These are phyloP conservation scores for Crucibulum laeve DNA, from an alignment of 768 basidiomycete genomes.

Conservation along the genomic window DNA sequence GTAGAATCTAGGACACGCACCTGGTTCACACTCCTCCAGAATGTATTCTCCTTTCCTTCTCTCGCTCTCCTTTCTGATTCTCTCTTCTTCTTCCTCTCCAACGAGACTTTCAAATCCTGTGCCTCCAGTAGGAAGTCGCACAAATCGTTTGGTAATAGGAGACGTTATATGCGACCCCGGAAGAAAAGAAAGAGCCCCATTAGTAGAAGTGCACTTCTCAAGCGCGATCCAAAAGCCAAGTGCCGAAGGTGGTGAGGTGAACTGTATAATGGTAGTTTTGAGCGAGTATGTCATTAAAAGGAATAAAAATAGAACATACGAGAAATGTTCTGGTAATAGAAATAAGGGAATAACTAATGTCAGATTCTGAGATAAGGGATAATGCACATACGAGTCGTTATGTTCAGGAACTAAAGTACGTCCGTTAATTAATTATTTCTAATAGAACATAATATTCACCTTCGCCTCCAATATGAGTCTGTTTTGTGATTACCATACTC, in stretches of 20 bases:
- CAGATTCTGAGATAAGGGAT: slow-evolving; percentile 2
- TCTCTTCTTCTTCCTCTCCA: slow-evolving; percentile 14
- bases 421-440: neutral
- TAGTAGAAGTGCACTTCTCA: slow-evolving; percentile 77
- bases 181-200: slow-evolving; percentile 85
- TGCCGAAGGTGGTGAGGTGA: slow-evolving; percentile 87
- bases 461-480: slow-evolving; percentile 88
- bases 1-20: neutral
- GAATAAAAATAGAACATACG: slow-evolving; percentile 30
- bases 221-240: slow-evolving; percentile 97
- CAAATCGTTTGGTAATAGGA: slow-evolving; percentile 79
- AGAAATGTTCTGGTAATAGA: slow-evolving; percentile 67
- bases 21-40: slow-evolving; percentile 1
- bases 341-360: neutral
- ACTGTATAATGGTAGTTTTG: slow-evolving; percentile 39
- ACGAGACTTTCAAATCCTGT: slow-evolving; percentile 68
- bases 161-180: slow-evolving; percentile 84
- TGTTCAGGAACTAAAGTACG: slow-evolving; percentile 71
- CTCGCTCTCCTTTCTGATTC: slow-evolving; percentile 18
- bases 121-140: slow-evolving; percentile 70
- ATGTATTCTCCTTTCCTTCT: neutral
- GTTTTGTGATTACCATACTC: slow-evolving; percentile 96
- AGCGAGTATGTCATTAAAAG: neutral
- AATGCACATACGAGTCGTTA: slow-evolving; percentile 82
- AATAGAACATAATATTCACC: slow-evolving; percentile 38